Percentiles rank a stretch among this genome's conserved stretches.
phyloP scores from a whole-genome alignment of 306 rosid species.

The Sicyos edulis region DNA sequence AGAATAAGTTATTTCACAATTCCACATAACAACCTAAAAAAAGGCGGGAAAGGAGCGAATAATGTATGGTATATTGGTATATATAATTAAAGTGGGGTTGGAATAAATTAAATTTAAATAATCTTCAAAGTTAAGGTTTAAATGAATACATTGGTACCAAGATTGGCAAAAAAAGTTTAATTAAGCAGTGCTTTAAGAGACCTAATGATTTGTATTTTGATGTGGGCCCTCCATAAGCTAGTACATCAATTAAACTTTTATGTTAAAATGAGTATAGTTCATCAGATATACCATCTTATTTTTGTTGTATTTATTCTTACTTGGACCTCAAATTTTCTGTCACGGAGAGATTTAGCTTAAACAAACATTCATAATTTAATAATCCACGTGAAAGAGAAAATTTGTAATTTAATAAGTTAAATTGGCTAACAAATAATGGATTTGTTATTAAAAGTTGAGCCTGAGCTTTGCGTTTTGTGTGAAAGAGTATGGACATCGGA shows the following conservation, averaged over 20 bases:
- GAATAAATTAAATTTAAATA: not conserved
- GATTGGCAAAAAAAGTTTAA: not conserved
- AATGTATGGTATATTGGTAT: not conserved
- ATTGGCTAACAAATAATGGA: too few relatives aligned
- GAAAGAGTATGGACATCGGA: too few relatives aligned
- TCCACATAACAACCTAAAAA: not conserved
- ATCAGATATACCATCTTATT: too few relatives aligned
- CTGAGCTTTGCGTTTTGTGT: too few relatives aligned
- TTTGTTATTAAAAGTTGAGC: too few relatives aligned
- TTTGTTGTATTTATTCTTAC: too few relatives aligned
- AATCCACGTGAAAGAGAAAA: too few relatives aligned
- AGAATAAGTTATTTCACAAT: not conserved
- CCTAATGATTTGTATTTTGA: conserved; percentile 17
- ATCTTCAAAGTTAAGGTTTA: not conserved
- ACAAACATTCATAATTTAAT: too few relatives aligned
- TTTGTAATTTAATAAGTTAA: too few relatives aligned
- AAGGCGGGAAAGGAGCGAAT: not conserved
- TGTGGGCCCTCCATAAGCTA: not conserved
- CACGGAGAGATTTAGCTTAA: too few relatives aligned
- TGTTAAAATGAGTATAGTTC: too few relatives aligned
- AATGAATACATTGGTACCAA: conserved; percentile 3
- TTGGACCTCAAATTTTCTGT: too few relatives aligned
- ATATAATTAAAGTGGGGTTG: conserved; percentile 9
- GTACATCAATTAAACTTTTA: not conserved
- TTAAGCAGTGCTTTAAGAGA: conserved; percentile 21